Conservation (phyloP, 176 grass and related monocot genomes). For the Rhynchospora breviuscula region DNA sequence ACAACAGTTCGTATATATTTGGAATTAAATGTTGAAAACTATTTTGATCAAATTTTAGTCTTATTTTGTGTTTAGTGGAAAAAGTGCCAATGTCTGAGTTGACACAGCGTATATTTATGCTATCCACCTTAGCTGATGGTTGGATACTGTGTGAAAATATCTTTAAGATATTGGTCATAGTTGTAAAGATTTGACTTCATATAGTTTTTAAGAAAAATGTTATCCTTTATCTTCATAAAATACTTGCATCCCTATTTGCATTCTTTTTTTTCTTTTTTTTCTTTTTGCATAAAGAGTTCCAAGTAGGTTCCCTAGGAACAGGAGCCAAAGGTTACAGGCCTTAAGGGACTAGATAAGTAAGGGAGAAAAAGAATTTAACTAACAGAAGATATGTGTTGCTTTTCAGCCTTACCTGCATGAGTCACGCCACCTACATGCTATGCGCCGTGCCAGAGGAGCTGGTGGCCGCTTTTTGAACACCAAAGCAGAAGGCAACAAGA, state of each 20-base stretch:
- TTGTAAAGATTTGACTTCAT: neutral
- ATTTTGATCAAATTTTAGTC: neutral
- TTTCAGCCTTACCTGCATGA: constrained; percentile 81
- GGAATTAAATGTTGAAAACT: neutral
- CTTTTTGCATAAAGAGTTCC: neutral
- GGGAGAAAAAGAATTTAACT: neutral
- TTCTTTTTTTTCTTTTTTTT: neutral
- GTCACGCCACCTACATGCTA: constrained; percentile 82
- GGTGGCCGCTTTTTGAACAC: constrained; percentile 96
- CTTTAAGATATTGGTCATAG: neutral
- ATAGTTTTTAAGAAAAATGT: neutral
- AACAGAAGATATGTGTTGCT: neutral
- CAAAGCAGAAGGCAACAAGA: constrained; percentile 40
- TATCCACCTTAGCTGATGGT: neutral
- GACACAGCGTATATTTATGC: neutral
- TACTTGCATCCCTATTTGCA: neutral
- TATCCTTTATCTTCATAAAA: neutral
- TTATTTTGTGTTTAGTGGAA: neutral
- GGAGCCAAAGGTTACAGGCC: no score
- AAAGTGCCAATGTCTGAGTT: no score
- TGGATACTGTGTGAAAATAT: neutral
- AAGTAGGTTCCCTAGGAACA: neutral
- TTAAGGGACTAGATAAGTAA: neutral
- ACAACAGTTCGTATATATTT: neutral
- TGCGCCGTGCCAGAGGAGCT: constrained; percentile 64